These are phyloP conservation scores for Komagataea norvegica DNA, from an alignment of 1,139 yeast genomes.

Conservation along the genomic window DNA sequence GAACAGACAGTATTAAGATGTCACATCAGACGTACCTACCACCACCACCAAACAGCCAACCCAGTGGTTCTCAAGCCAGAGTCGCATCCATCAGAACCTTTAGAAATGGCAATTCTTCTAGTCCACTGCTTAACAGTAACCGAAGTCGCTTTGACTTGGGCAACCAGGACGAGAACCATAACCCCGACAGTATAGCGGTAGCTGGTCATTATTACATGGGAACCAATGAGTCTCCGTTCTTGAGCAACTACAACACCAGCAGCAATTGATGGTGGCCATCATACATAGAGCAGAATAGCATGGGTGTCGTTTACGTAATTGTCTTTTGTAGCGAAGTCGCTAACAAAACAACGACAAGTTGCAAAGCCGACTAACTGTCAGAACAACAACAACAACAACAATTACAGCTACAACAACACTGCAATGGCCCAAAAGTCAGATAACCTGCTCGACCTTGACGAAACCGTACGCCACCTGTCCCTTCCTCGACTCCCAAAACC, in stretches of 20 bases:
- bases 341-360: neutral
- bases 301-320: neutral
- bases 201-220: constrained; percentile 17
- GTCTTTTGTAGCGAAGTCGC: neutral
- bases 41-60: constrained; percentile 1
- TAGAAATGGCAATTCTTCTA: neutral
- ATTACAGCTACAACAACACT: no score
- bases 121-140: constrained; percentile 16
- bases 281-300: no score
- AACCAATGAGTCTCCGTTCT: constrained; percentile 15
- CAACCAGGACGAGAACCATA: neutral
- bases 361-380: no score
- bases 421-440: constrained; percentile 8
- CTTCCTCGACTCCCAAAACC: no score
- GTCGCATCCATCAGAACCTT: neutral
- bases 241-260: constrained; percentile 13
- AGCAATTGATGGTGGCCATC: neutral
- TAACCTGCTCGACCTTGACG: constrained; percentile 12
- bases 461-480: constrained; percentile 10
- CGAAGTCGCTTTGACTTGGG: constrained; percentile 17
- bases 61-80: neutral
- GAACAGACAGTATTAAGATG: constrained; percentile 1
- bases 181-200: constrained; percentile 7
- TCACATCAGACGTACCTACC: neutral
- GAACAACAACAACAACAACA: no score